Conservation (phyloP, 2,329 filamentous ascomycete species). For the Ascochyta koolunga region DNA sequence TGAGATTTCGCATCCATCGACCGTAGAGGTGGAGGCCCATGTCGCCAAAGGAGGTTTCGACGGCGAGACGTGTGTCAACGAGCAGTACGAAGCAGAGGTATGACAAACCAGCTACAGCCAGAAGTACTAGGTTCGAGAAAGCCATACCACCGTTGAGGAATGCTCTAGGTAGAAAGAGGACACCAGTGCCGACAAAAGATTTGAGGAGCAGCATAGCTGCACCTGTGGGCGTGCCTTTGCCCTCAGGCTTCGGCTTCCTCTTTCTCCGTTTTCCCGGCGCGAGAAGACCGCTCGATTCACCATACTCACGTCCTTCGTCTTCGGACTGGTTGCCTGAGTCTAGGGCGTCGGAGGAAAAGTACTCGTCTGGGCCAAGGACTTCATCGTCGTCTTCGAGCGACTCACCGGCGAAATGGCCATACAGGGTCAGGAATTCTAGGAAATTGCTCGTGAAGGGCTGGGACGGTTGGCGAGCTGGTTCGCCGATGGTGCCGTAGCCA, state of each 20-base stretch:
- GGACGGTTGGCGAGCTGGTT: slow-evolving; percentile 30
- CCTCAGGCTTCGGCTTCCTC: slow-evolving; percentile 77
- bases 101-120: slow-evolving; percentile 82
- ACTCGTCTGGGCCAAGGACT: slow-evolving; percentile 82
- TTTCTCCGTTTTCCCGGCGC: slow-evolving; percentile 71
- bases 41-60: slow-evolving; percentile 96
- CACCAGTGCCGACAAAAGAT: slow-evolving; percentile 96
- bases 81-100: slow-evolving; percentile 98
- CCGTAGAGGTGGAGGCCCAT: slow-evolving; percentile 93
- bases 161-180: slow-evolving; percentile 88
- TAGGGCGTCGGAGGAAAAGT: slow-evolving; percentile 81
- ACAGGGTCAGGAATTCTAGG: slow-evolving; percentile 91
- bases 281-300: slow-evolving; percentile 85
- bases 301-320: slow-evolving; percentile 72
- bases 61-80: slow-evolving; percentile 80
- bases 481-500: slow-evolving; percentile 47
- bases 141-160: slow-evolving; percentile 97
- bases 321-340: slow-evolving; percentile 61
- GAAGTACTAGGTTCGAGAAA: slow-evolving; percentile 90
- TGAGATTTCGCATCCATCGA: slow-evolving; percentile 84
- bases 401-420: slow-evolving; percentile 97
- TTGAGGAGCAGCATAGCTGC: slow-evolving; percentile 89
- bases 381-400: slow-evolving; percentile 97
- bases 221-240: slow-evolving; percentile 78
- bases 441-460: slow-evolving; percentile 81